These are phyloP conservation scores for Bassia scoparia DNA, from an alignment of 148 eudicot genomes.

Conservation along the genomic window DNA sequence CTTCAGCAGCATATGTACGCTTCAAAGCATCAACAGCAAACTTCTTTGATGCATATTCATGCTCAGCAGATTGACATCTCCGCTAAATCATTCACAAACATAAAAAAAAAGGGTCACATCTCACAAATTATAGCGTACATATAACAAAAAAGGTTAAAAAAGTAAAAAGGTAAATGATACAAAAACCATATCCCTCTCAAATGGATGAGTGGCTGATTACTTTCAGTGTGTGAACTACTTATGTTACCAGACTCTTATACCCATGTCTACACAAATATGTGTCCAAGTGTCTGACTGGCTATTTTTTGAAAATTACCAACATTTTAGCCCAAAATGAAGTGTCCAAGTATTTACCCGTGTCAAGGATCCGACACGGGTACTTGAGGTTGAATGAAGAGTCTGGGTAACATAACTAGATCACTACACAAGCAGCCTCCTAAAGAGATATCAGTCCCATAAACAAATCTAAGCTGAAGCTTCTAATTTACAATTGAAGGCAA, in stretches of 20 bases:
- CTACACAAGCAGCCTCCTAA: background rate
- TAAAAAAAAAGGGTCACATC: slow-evolving; percentile 5
- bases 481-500: background rate
- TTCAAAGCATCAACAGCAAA: slow-evolving; percentile 58
- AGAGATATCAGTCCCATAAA: background rate
- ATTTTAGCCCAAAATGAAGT: too few relatives aligned
- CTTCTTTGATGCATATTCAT: slow-evolving; percentile 37
- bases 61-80: slow-evolving; percentile 43
- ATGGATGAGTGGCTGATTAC: too few relatives aligned
- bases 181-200: background rate
- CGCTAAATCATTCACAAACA: slow-evolving; percentile 40
- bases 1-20: slow-evolving; percentile 48
- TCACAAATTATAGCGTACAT: background rate
- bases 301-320: too few relatives aligned
- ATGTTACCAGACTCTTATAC: too few relatives aligned
- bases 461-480: background rate
- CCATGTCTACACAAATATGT: too few relatives aligned
- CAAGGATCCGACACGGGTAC: too few relatives aligned
- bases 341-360: too few relatives aligned
- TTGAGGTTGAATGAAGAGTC: too few relatives aligned
- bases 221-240: too few relatives aligned
- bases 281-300: too few relatives aligned
- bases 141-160: background rate
- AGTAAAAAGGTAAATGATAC: background rate
- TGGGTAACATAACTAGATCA: too few relatives aligned